Base-by-base conservation (phyloP, 2,329 filamentous ascomycete genomes). In the Dactylellina cionopaga region DNA sequence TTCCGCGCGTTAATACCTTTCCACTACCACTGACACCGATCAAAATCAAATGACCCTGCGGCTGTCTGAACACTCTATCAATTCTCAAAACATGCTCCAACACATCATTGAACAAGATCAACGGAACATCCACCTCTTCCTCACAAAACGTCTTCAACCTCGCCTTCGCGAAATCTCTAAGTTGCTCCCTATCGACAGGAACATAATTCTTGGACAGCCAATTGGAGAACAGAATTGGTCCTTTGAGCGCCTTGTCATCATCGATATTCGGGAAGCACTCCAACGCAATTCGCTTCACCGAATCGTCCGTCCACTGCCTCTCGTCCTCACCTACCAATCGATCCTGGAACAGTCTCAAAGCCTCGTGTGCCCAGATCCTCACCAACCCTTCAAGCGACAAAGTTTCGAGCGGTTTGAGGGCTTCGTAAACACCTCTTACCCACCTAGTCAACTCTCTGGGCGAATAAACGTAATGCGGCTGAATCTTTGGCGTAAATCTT, bases 171-270 rank as follows among this genome's bases (percentile, higher is more conserved):
- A 98, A 99, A 76, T 98, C 95, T 76, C 96, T 89, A 35, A 99
- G 85, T 78, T 96, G 90, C 79, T 99, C 95, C 76, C 95, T 91
- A 78, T 96, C 92, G 37, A 99, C 95, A 5, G 95, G 95, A 9
- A 98, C 88, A 78, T 99, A 99, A 80, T 99, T 91, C 87, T 96
- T 98, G 10, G 94, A 98, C 4, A 99, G 86, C 95, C 95, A 99
- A 82, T 99, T 99, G 5, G 96, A 99, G 85, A 96, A 99, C 63
- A 99, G 83, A 60, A 99, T 98, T 0, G 95, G 96, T 0, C 92
- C 92, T 75, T 91, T 91, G 27, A 99, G 86, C 49, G 95, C 93
- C 80, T 92, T 90, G 43, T 90, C 85, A 76, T 97, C 91, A 74
- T 99, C 91, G 73, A 99, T 92, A n/a, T 89, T 96, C 0, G 95